A percentile compares a stretch with the other conserved stretches of the same genome.
Conservation (phyloP, 225 moss, liverwort and hornwort genomes). For the Thuidium tamariscinum region DNA sequence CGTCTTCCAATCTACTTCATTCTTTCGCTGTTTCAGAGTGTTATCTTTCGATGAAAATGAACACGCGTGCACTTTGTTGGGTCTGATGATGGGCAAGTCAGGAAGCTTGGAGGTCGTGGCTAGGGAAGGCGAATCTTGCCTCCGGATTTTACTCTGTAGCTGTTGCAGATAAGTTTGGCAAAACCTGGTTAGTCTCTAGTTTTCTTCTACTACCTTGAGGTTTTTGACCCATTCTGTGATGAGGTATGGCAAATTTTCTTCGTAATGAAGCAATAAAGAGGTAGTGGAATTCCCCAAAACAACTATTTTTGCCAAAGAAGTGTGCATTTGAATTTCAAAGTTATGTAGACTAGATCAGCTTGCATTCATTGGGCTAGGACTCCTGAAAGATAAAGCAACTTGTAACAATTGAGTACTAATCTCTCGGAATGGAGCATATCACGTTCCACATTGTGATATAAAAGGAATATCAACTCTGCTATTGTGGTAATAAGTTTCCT, state of each 20-base stretch:
- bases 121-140: conserved; percentile 34
- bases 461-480: not conserved
- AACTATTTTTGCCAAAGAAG: not conserved
- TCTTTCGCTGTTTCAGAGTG: not conserved
- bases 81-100: not conserved
- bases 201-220: not conserved
- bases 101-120: conserved; percentile 45
- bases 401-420: no score
- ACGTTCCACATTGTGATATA: not conserved
- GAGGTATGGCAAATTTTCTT: not conserved
- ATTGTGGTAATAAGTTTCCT: not conserved
- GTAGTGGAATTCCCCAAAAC: not conserved
- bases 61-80: not conserved
- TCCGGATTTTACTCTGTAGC: conserved; percentile 55
- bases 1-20: not conserved
- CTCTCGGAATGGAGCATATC: not conserved
- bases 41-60: not conserved
- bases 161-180: conserved; percentile 48
- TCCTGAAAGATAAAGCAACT: no score
- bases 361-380: conserved; percentile 34
- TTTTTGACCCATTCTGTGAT: not conserved
- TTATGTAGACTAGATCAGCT: conserved; percentile 39
- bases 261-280: not conserved
- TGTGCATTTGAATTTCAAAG: conserved; percentile 10
- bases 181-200: conserved; percentile 51